Base-by-base conservation (phyloP, 805 yeast genomes). In the Sugiyamaella americana region DNA sequence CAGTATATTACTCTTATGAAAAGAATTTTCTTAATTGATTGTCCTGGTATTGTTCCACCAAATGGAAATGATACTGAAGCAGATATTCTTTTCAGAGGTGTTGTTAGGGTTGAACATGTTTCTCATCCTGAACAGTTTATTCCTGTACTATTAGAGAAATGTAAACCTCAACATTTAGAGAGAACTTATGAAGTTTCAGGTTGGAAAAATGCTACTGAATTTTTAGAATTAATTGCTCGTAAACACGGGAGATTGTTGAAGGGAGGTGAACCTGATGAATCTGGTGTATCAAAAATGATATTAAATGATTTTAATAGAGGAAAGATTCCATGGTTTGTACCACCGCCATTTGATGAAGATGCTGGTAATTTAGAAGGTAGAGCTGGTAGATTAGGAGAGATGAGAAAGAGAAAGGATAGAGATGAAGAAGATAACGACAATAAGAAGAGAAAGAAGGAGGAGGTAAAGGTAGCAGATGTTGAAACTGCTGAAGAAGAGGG, bases 11-110 rank as follows among this genome's bases (percentile, higher is more conserved):
- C 98, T 3, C 73, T 91, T 58, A 91, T 93, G 97, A 91, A 91
- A 74, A 78, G 91, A 55, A 91, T 91, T 44, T 91, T 89, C 68
- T 72, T 91, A 59, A 93, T 91, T 60, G 98, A 91, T 69, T 93
- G 98, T 73, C 98, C 98, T 2, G 98, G 98, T 69, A 91, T 91
- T 62, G 98, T 91, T 18, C 98, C 98, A 6, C 98, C 98, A 22
- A 84, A 94, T 16, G 64, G 80, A 23, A 87, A 82, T 59, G 98
- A 93, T 64, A 68, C 91, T 1, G 95, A 87, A 63, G 80, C 95
- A 22, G 98, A 91, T 66, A 87, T 91, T 59, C 66, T 91, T 55
- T 86, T 91, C 69, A 80, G 96, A 66, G 98, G 98, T 63, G 98
- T 93, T 17, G 98, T 91, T 2, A 84, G 98, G 71, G 96, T 91